These are phyloP conservation scores for Globisporangium mamillatum DNA, from an alignment of 352 stramenopile genomes.

Conservation along the genomic window DNA sequence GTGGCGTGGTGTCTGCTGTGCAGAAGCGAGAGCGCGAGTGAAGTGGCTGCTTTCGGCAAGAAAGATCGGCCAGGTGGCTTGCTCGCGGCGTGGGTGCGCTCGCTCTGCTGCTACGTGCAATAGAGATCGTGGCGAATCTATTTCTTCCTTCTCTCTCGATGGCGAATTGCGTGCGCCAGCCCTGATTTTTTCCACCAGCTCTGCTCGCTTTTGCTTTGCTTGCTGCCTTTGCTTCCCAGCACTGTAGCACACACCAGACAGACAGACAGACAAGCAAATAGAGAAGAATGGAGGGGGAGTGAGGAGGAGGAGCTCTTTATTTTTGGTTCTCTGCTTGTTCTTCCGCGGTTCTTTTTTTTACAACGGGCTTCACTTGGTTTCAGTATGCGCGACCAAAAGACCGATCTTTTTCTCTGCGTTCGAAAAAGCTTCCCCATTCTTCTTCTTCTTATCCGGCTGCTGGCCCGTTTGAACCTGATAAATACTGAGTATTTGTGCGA, in stretches of 20 bases:
- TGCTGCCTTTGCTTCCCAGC: not conserved
- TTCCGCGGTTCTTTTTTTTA: conserved; percentile 4
- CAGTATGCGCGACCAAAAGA: not conserved
- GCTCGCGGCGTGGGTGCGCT: not conserved
- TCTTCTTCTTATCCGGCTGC: conserved; percentile 11
- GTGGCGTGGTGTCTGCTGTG: not conserved
- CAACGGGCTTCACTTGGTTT: not conserved
- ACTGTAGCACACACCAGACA: not conserved
- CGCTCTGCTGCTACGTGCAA: not conserved
- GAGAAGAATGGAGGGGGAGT: not conserved
- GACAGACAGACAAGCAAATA: not conserved
- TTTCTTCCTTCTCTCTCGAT: not conserved
- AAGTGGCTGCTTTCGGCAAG: not conserved
- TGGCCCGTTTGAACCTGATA: not conserved
- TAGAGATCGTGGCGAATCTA: not conserved
- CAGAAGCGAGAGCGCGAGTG: not conserved
- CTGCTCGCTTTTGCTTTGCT: not conserved
- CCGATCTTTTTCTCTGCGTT: conserved; percentile 11
- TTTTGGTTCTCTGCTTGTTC: conserved; percentile 15
- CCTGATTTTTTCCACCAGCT: conserved; percentile 11
- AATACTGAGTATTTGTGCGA: not conserved
- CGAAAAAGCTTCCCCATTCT: conserved; percentile 11
- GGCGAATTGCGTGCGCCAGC: not conserved
- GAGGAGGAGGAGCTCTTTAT: conserved; percentile 9
- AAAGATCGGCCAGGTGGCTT: not conserved